Base-by-base conservation (phyloP, 208 protist species). In the Strigomonas galati region DNA sequence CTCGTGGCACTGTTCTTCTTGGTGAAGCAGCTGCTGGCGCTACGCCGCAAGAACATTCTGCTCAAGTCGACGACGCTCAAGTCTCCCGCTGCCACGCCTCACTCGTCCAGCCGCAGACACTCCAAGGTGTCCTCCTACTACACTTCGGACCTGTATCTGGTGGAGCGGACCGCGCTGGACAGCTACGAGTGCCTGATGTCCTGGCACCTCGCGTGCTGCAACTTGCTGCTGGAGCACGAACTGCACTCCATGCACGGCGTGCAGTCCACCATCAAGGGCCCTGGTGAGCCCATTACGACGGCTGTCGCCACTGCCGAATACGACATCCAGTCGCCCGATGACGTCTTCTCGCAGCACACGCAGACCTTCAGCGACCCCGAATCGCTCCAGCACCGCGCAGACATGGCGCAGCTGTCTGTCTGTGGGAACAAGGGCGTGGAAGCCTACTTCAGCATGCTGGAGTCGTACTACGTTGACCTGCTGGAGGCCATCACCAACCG, bases 401-500 rank as follows among this genome's bases (percentile, higher is more conserved):
- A 40, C 35, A 14, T 4, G 35, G 35, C 35, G 35, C 35, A 40
- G 35, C 35, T 40, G 7, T 40, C 35, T 4, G 35, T 10, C 35
- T 40, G 35, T 10, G 35, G 7, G 35, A 10, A 10, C 35, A 4
- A 17, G 5, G 69, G 74, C 17, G 55, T 79, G 30, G 27, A 52
- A 2, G 68, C 59, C 19, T 88, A 86, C 71, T 86, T 82, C 37
- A 26, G 31, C 40, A 74, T 72, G 46, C 69, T 84, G 1, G 85
- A 88, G 58, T 74, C 76, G 58, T 84, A 86, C 73, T 84, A 86
- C 71, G 71, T 91, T 10, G 85, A 88, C 58, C 63, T 86, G 24
- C 57, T 88, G 12, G 72, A 79, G 57, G 69, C 74, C 23, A 73
- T 91, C 28, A 75, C 61, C 23, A 73, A 76, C 40, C 62, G 76